Base-by-base conservation (phyloP, 2,329 filamentous ascomycete genomes). In the Diplodia mutila region DNA sequence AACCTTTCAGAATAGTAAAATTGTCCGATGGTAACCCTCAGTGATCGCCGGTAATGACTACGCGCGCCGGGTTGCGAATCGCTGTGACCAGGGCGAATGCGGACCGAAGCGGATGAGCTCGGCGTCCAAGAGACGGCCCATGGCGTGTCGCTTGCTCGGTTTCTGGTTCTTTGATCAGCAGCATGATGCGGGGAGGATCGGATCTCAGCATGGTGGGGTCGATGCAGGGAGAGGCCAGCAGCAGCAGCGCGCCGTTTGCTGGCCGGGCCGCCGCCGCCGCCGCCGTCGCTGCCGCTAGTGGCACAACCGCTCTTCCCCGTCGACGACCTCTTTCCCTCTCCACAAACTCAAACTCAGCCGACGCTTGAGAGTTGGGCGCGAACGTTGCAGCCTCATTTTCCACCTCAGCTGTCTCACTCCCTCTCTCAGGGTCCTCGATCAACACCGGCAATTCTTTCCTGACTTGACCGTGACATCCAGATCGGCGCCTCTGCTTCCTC, bases 91-190 rank as follows among this genome's bases (percentile, higher is more conserved):
- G 37, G 32, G 18, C n/a, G 21, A 37, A 8, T 34, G 54, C 54
- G 54, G 54, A 32, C 54, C 54, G 54, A 57, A 25, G 54, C 54
- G 54, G 54, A 57, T 27, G 16, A n/a, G 29, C 25, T 8, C 54
- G 54, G 54, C 54, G 18, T 25, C 42, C 57, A 37, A 61, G 37
- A 61, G 7, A 32, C 25, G 57, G 57, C 32, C 4, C 39, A 16
- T 25, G 23, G 11, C 25, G 8, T 61, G 37, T 48, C 39, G 21
- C 57, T 21, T 21, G 57, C 57, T 61, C 16, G 37, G 39, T 3
- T 11, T 32, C 18, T 11, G 25, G 18, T 34, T 34, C 25, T 21
- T 11, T 11, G 39, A 61, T 61, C 39, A 61, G 12, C 39, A 49
- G 42, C 23, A 61, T 9, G n/a, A 49, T 32, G 23, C 18, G 39